Conservation (phyloP, 768 basidiomycete genomes). For the Mycena belliarum region DNA sequence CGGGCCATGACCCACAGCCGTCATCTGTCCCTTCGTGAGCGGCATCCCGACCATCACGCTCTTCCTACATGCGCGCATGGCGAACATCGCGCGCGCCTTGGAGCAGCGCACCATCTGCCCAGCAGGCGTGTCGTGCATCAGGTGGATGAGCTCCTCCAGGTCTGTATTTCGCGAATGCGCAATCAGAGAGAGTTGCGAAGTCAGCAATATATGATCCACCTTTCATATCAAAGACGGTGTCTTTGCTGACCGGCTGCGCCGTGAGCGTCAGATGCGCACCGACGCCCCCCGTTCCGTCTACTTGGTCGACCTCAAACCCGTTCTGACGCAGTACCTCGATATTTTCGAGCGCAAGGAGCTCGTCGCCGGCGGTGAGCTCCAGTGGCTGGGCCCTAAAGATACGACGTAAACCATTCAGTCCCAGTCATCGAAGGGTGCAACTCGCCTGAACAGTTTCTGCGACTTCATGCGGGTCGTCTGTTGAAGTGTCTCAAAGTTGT, state of each 20-base stretch:
- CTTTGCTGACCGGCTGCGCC: constrained; percentile 90
- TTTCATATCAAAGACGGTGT: constrained; percentile 85
- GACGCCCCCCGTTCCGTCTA: constrained; percentile 33
- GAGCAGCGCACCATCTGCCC: constrained; percentile 90
- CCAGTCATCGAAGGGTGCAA: constrained; percentile 8
- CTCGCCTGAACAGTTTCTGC: constrained; percentile 80
- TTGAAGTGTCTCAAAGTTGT: constrained; percentile 95
- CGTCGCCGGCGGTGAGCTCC: constrained; percentile 88
- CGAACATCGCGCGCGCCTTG: constrained; percentile 95
- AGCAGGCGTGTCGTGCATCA: constrained; percentile 74
- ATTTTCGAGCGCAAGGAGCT: constrained; percentile 85
- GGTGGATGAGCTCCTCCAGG: constrained; percentile 87
- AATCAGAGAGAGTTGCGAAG: too few relatives aligned
- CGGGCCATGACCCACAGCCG: constrained; percentile 59
- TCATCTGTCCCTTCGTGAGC: constrained; percentile 79
- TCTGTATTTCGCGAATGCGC: constrained; percentile 66
- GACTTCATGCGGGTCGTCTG: constrained; percentile 86
- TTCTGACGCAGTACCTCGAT: constrained; percentile 80
- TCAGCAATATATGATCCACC: constrained; percentile 52
- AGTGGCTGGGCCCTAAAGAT: constrained; percentile 66
- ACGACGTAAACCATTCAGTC: neutral
- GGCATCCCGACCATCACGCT: constrained; percentile 96
- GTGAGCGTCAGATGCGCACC: constrained; percentile 58
- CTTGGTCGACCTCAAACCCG: constrained; percentile 80
- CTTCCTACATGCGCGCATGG: constrained; percentile 91